Conservation (phyloP, 1,139 yeast species). For the Scheffersomyces cryptocercus region DNA sequence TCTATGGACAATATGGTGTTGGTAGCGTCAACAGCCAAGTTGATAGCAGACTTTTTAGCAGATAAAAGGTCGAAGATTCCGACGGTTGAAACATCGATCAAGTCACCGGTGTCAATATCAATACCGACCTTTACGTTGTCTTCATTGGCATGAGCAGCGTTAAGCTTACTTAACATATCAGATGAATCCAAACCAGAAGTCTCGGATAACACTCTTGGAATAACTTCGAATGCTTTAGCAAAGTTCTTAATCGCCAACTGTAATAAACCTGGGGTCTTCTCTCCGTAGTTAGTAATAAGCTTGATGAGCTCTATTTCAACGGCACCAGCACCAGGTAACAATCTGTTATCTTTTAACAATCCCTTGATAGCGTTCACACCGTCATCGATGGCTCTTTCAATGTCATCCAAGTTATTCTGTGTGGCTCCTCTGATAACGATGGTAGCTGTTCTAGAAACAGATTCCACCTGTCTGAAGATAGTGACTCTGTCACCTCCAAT, state of each 20-base stretch:
- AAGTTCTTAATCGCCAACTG: conserved; percentile 93
- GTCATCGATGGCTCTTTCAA: conserved; percentile 96
- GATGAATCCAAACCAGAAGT: conserved; percentile 92
- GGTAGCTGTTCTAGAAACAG: conserved; percentile 79
- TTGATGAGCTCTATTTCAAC: conserved; percentile 89
- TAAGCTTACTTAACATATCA: conserved; percentile 81
- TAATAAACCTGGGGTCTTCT: conserved; percentile 86
- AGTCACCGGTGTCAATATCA: conserved; percentile 24
- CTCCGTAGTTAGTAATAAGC: conserved; percentile 81
- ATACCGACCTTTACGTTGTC: conserved; percentile 53
- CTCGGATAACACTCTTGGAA: conserved; percentile 91
- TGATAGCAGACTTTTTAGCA: conserved; percentile 83
- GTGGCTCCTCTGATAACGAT: conserved; percentile 96
- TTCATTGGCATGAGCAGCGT: conserved; percentile 73
- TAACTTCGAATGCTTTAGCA: conserved; percentile 92
- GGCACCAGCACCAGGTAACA: conserved; percentile 97
- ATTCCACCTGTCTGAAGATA: conserved; percentile 79
- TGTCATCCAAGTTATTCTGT: conserved; percentile 89
- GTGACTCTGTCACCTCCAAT: conserved; percentile 98
- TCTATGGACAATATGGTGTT: conserved; percentile 86
- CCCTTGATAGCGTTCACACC: conserved; percentile 95
- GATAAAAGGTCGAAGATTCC: conserved; percentile 79
- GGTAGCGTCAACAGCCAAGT: conserved; percentile 95
- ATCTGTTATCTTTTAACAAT: conserved; percentile 71
- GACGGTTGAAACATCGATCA: conserved; percentile 63